Conservation (phyloP, 148 eudicot genomes). For the Fagopyrum tataricum region DNA sequence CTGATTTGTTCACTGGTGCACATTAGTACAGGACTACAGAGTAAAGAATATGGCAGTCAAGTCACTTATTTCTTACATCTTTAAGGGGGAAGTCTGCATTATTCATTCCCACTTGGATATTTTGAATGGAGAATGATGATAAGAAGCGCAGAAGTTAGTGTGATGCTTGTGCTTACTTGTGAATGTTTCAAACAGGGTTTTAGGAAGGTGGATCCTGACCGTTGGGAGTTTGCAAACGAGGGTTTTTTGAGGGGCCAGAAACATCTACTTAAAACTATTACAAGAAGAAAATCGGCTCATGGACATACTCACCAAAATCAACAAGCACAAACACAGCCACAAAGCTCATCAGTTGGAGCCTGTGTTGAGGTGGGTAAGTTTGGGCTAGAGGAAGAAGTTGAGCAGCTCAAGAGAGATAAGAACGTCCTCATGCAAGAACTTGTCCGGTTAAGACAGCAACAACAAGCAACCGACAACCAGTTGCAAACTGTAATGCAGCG, state of each 20-base stretch:
- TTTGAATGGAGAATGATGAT: neutral
- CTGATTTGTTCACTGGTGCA: neutral
- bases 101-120: neutral
- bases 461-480: slow-evolving; percentile 56
- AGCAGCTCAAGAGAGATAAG: slow-evolving; percentile 64
- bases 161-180: slow-evolving; percentile 2
- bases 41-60: neutral
- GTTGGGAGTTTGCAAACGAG: slow-evolving; percentile 80
- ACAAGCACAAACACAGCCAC: slow-evolving; percentile 27
- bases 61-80: neutral
- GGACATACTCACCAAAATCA: slow-evolving; percentile 34
- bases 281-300: slow-evolving; percentile 44
- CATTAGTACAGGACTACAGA: neutral
- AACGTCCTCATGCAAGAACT: slow-evolving; percentile 72
- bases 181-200: slow-evolving; percentile 45
- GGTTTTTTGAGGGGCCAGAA: slow-evolving; percentile 67
- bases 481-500: slow-evolving; percentile 51
- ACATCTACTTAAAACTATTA: slow-evolving; percentile 49
- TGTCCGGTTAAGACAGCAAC: slow-evolving; percentile 59
- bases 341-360: slow-evolving; percentile 43
- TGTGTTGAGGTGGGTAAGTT: slow-evolving; percentile 72
- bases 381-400: slow-evolving; percentile 67
- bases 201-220: slow-evolving; percentile 77
- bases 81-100: neutral
- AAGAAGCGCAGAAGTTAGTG: neutral